Base-by-base conservation (phyloP, 2,329 filamentous ascomycete species). In the Hypomyces perniciosus region DNA sequence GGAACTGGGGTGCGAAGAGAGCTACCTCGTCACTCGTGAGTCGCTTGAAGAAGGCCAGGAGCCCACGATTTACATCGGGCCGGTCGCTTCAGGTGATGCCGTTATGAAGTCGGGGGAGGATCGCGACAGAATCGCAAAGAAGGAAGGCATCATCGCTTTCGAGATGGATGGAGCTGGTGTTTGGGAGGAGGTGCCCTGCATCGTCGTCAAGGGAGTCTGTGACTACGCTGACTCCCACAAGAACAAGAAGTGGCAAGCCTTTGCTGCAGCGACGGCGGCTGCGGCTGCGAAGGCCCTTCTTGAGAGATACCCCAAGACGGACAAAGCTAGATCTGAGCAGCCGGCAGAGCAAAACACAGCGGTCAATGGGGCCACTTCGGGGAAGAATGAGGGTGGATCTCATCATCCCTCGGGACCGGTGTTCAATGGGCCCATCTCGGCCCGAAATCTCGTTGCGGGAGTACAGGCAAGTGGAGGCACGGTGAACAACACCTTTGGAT, bases 181-280 rank as follows among this genome's bases (percentile, higher is more conserved):
- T 1, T 66, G 61, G 60, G 61, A 62, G 4, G 52, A 53, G 0
- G 54, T 70, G 3, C 67, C 68, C 0, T 67, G 65, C 30, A 42
- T 72, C 1, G 59, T 68, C 1, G 65, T 72, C 41, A 67, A 68
- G 35, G 67, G 68, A 4, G 66, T 68, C 1, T 68, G 65, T 40
- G 65, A 72, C 57, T 73, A 72, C 51, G 65, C 67, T 0, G 70
- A 73, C 51, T 62, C 65, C 35, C 70, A 72, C 56, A 69, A 71
- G 56, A 65, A 60, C 38, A 66, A 69, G 31, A 51, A 38, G 6
- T 72, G 66, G 68, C 67, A 71, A 41, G 39, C 52, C 4, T 72
- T 67, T 59, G 68, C 68, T 3, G 64, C 70, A 2, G 65, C 62
- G 0, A 64, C 61, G 1, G 68, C 69, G 4, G 68, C 69, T n/a